Conservation (phyloP, 192 early-diverging fungal genomes). For the Oehlia diaphana region DNA sequence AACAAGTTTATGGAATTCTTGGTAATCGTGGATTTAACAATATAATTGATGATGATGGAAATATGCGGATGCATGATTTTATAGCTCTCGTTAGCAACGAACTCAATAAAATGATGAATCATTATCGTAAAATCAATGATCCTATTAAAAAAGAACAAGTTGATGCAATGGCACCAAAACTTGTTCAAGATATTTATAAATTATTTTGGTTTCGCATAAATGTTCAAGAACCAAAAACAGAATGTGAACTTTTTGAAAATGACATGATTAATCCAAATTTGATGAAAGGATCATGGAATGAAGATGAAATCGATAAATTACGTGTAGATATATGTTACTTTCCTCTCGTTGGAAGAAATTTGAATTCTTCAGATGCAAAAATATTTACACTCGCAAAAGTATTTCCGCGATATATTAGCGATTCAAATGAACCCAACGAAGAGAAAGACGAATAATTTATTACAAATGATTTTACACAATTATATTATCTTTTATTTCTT, state of each 20-base stretch:
- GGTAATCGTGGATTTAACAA: background rate
- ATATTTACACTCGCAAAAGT: background rate
- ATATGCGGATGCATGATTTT: background rate
- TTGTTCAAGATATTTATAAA: background rate
- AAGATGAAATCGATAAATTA: background rate
- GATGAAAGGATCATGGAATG: background rate
- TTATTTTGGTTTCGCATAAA: background rate
- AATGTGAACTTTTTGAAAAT: background rate
- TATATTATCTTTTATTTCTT: no score
- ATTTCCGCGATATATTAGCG: background rate
- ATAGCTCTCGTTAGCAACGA: background rate
- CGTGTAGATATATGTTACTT: background rate
- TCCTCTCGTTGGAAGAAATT: background rate
- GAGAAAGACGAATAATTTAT: background rate
- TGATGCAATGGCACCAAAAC: background rate
- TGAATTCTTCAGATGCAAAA: background rate
- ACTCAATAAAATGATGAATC: background rate
- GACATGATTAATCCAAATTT: background rate
- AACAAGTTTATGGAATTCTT: constrained; percentile 12
- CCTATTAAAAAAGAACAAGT: background rate
- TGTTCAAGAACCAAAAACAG: background rate
- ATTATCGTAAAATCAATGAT: background rate
- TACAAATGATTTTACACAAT: no score
- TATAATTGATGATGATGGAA: background rate
- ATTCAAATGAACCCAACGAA: background rate